Evolutionary conservation across 148 eudicot species (phyloP).

Genomic region (Tetragonia tetragonoides): DNA sequence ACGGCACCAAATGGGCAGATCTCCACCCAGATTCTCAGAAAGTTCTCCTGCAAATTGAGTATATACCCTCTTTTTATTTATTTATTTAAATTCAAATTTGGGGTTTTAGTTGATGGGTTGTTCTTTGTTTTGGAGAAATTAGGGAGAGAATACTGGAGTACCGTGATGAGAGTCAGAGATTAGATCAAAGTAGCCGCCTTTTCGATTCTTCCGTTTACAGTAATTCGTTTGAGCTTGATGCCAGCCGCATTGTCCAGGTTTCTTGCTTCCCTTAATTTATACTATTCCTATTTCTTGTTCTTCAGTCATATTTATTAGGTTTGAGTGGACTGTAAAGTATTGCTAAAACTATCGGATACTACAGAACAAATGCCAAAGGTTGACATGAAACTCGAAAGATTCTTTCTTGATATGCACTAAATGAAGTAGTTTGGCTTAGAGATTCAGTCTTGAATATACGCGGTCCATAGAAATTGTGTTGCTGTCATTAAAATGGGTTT

Average conservation of each 20-base stretch:
- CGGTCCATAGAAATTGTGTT: neutral
- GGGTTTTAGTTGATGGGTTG: neutral
- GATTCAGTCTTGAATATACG: neutral
- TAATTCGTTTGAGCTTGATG: slow-evolving; percentile 74
- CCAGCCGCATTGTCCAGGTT: slow-evolving; percentile 78
- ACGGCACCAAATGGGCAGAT: slow-evolving; percentile 86
- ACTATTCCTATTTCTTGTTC: neutral
- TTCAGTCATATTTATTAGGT: neutral
- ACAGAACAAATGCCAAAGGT: too few species aligned
- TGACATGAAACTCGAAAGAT: neutral
- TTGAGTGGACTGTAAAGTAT: neutral
- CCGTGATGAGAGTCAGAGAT: slow-evolving; percentile 78
- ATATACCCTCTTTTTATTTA: neutral
- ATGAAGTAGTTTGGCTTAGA: neutral
- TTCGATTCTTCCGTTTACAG: slow-evolving; percentile 78
- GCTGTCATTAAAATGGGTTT: neutral
- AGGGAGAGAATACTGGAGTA: slow-evolving; percentile 91
- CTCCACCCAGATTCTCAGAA: slow-evolving; percentile 94
- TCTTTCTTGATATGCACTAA: neutral
- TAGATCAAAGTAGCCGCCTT: slow-evolving; percentile 92
- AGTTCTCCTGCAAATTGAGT: slow-evolving; percentile 80
- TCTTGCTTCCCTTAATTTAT: neutral
- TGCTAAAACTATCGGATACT: too few species aligned
- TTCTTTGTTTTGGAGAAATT: slow-evolving; percentile 13
- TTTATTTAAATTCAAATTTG: neutral